A percentile compares a stretch with the other conserved stretches of the same genome.
Evolutionary conservation across 2,329 filamentous ascomycete genomes (phyloP).

Genomic region (Pezicula rhizophila): DNA sequence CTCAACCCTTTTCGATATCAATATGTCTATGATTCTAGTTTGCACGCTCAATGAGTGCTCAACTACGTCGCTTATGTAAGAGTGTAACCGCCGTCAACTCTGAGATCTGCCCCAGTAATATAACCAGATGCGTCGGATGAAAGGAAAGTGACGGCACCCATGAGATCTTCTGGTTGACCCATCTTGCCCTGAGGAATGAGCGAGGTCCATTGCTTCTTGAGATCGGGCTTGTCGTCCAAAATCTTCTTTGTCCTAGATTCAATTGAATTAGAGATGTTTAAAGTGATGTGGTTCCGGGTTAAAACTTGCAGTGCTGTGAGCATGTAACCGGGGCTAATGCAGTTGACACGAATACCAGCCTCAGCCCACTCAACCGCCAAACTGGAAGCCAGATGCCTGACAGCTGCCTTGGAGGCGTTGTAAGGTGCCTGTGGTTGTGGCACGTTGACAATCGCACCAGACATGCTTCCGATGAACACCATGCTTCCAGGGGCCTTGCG

Average conservation of each 20-base stretch:
- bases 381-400: constrained; percentile 80
- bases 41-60: no score
- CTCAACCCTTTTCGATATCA: no score
- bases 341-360: constrained; percentile 86
- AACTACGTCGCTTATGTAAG: constrained; percentile 46
- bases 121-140: constrained; percentile 53
- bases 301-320: constrained; percentile 75
- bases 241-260: constrained; percentile 77
- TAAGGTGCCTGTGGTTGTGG: constrained; percentile 92
- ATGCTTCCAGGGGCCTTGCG: constrained; percentile 76
- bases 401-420: constrained; percentile 87
- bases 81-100: constrained; percentile 88
- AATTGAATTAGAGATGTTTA: constrained; percentile 10
- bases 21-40: no score
- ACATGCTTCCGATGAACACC: constrained; percentile 95
- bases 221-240: constrained; percentile 83
- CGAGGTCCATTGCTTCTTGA: constrained; percentile 85
- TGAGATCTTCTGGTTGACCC: constrained; percentile 84
- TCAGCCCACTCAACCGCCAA: constrained; percentile 92
- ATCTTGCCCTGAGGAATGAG: constrained; percentile 91
- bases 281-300: not conserved
- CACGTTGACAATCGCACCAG: constrained; percentile 86
- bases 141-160: constrained; percentile 78
- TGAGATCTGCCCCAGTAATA: constrained; percentile 40
- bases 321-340: constrained; percentile 95